Conservation (phyloP, 352 stramenopile species). For the Globisporangium splendens region DNA sequence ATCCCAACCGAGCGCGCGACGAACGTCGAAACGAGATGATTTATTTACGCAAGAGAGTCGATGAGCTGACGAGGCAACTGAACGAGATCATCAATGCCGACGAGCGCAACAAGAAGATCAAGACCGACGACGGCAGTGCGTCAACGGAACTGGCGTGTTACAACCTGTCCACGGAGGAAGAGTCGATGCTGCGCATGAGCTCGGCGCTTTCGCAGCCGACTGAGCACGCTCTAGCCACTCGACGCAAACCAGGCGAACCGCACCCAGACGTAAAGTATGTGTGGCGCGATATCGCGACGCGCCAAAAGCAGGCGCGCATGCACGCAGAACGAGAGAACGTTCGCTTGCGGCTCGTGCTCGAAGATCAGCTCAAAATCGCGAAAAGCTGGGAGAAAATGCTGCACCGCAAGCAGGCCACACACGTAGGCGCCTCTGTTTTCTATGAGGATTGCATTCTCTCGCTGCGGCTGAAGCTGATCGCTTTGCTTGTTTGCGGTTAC, state of each 20-base stretch:
- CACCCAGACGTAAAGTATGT: not conserved
- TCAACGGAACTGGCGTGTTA: too few relatives aligned
- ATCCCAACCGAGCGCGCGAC: conserved; percentile 4
- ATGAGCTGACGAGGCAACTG: conserved; percentile 28
- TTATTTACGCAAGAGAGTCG: conserved; percentile 34
- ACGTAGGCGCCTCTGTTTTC: not conserved
- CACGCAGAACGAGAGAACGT: conserved; percentile 26
- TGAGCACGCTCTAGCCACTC: not conserved
- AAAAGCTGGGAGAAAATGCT: conserved; percentile 37
- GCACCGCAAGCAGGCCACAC: conserved; percentile 11
- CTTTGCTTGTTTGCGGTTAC: too few relatives aligned
- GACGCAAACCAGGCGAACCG: not conserved
- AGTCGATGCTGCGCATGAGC: too few relatives aligned
- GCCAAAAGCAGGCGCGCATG: not conserved
- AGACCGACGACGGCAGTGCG: not conserved
- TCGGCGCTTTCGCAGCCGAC: not conserved
- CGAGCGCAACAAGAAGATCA: not conserved
- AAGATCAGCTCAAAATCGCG: conserved; percentile 36
- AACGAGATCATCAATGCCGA: not conserved
- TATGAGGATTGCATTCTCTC: not conserved
- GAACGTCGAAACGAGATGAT: conserved; percentile 32
- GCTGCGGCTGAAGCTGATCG: too few relatives aligned
- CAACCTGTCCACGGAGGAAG: too few relatives aligned
- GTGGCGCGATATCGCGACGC: not conserved
- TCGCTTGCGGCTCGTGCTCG: conserved; percentile 29